These are phyloP conservation scores for Colletotrichum musae DNA, from an alignment of 2,329 filamentous ascomycete species.

Conservation along the genomic window DNA sequence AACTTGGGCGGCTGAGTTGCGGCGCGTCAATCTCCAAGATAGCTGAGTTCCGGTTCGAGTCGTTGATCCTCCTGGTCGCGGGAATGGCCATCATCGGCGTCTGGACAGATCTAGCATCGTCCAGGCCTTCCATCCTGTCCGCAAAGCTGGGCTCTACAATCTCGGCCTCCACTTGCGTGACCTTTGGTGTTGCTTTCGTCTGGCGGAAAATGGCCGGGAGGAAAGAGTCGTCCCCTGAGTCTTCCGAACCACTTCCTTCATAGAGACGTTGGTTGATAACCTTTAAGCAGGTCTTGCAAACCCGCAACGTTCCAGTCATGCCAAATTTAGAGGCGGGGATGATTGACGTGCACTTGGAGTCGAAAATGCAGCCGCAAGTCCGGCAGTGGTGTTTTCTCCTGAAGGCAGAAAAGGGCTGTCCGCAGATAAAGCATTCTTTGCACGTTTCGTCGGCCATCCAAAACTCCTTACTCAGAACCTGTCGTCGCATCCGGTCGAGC, in stretches of 20 bases:
- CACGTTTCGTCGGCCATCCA: constrained; percentile 99
- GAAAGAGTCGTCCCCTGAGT: constrained; percentile 84
- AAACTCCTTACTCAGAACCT: constrained; percentile 93
- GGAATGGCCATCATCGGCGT: constrained; percentile 81
- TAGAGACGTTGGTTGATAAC: constrained; percentile 88
- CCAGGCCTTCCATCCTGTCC: constrained; percentile 59
- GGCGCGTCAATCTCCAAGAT: constrained; percentile 91
- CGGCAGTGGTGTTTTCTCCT: constrained; percentile 97
- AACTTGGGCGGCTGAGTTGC: constrained; percentile 90
- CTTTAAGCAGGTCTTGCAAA: constrained; percentile 92
- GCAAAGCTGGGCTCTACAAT: constrained; percentile 56
- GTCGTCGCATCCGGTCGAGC: constrained; percentile 82
- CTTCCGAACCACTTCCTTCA: constrained; percentile 88
- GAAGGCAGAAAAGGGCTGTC: constrained; percentile 91
- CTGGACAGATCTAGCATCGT: constrained; percentile 68
- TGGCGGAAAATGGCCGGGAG: constrained; percentile 75
- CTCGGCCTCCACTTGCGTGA: constrained; percentile 55
- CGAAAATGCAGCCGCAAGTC: constrained; percentile 97
- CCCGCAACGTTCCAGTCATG: constrained; percentile 84
- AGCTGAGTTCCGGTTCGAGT: constrained; percentile 88
- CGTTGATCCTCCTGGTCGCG: constrained; percentile 75
- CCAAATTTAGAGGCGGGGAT: constrained; percentile 91
- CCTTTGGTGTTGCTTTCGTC: constrained; percentile 56
- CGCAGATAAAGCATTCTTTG: constrained; percentile 96
- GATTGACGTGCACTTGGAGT: constrained; percentile 94